Conservation (phyloP, 2,329 filamentous ascomycete species). For the Alternaria consortialis region DNA sequence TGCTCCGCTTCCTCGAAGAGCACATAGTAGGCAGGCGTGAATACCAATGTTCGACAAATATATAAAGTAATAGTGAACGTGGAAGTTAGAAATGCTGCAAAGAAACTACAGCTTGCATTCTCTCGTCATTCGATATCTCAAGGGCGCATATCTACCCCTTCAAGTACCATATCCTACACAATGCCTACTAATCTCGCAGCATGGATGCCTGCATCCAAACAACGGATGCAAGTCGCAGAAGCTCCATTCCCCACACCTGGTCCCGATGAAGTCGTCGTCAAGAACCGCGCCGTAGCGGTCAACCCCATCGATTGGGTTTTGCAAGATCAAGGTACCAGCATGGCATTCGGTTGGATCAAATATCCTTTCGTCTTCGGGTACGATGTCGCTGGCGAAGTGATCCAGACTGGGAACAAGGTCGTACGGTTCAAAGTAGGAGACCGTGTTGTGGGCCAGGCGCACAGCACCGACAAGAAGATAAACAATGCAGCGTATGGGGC, state of each 20-base stretch:
- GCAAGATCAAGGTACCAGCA: conserved; percentile 33
- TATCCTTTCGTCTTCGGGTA: conserved; percentile 39
- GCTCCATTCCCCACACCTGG: conserved; percentile 51
- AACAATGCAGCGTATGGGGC: conserved; percentile 2
- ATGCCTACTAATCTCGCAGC: conserved; percentile 6
- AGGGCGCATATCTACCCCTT: neutral
- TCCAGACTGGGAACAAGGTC: conserved; percentile 53
- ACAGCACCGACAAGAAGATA: conserved; percentile 13
- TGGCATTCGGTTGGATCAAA: conserved; percentile 12
- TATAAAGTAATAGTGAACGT: neutral
- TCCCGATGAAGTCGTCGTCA: conserved; percentile 51
- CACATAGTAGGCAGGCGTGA: neutral
- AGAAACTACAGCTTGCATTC: neutral
- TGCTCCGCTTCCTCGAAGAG: neutral
- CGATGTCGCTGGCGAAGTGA: conserved; percentile 56
- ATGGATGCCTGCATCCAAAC: conserved; percentile 28
- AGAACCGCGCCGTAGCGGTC: conserved; percentile 52
- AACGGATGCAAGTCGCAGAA: conserved; percentile 37
- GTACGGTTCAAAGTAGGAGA: conserved; percentile 53
- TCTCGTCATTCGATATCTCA: neutral
- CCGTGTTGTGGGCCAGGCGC: conserved; percentile 50
- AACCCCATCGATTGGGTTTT: conserved; percentile 56
- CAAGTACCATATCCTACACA: neutral
- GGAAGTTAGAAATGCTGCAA: too few species aligned
- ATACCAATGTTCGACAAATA: neutral